Evolutionary conservation across 2,329 filamentous ascomycete genomes (phyloP).

Genomic region (Pyricularia pennisetigena): DNA sequence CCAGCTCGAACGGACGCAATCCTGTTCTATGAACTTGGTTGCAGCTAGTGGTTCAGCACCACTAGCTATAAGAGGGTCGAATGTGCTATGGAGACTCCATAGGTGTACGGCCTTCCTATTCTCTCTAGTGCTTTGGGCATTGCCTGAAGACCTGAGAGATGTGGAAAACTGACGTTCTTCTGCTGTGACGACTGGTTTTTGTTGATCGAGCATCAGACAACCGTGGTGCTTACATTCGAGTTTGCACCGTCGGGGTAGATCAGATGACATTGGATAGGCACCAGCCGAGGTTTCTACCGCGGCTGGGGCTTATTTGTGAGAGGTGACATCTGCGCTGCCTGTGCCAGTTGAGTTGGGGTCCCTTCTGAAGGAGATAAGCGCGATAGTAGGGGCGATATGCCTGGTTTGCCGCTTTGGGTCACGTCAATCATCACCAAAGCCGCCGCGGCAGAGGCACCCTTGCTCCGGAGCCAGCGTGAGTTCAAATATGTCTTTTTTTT

Average conservation of each 20-base stretch:
- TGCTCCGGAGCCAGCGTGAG: slow-evolving; percentile 9
- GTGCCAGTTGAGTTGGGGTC: slow-evolving; percentile 7
- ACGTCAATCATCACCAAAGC: neutral
- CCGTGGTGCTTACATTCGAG: slow-evolving; percentile 3
- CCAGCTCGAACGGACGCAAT: neutral
- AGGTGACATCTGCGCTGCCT: neutral
- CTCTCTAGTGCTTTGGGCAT: neutral
- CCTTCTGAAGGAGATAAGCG: slow-evolving; percentile 11
- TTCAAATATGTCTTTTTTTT: neutral
- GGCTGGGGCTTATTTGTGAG: neutral
- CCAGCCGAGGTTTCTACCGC: neutral
- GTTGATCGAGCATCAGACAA: slow-evolving; percentile 2
- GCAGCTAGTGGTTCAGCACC: neutral
- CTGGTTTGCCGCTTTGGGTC: neutral
- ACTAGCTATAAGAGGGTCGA: neutral
- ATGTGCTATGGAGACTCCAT: neutral
- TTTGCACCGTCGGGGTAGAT: slow-evolving; percentile 1
- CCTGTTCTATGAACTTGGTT: neutral
- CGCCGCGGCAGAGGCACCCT: slow-evolving; percentile 7
- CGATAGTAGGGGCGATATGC: slow-evolving; percentile 9
- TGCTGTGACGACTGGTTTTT: slow-evolving; percentile 4
- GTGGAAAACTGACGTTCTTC: neutral
- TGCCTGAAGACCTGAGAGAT: neutral
- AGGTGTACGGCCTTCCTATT: neutral
- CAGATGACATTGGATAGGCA: neutral